Evolutionary conservation across 2,329 filamentous ascomycete species (phyloP).

Genomic region (Claviceps digitariae): DNA sequence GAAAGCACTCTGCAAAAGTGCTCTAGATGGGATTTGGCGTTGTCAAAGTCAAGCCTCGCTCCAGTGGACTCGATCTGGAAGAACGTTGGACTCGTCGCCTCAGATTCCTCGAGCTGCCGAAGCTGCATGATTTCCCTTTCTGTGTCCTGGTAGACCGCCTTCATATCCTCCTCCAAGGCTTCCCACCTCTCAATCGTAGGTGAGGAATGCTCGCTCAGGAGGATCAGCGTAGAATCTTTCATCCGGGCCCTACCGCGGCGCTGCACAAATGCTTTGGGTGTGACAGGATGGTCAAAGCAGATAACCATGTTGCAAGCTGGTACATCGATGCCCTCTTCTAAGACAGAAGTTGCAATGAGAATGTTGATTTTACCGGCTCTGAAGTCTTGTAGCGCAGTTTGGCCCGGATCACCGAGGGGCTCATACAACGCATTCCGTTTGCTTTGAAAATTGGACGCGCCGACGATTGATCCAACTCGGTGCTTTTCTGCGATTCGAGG

Average conservation of each 20-base stretch:
- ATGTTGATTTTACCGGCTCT: constrained; percentile 40
- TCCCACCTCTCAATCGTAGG: constrained; percentile 40
- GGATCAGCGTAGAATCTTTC: constrained; percentile 34
- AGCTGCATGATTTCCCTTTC: constrained; percentile 34
- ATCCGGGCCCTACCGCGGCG: constrained; percentile 39
- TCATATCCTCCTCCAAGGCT: constrained; percentile 59
- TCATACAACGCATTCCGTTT: constrained; percentile 29
- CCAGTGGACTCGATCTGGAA: constrained; percentile 31
- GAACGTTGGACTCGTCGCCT: constrained; percentile 10
- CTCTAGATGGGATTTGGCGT: constrained; percentile 61
- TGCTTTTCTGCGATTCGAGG: constrained; percentile 33
- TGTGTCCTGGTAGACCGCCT: constrained; percentile 52
- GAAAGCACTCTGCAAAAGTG: constrained; percentile 64
- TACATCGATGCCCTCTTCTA: constrained; percentile 57
- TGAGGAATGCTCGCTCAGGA: constrained; percentile 25
- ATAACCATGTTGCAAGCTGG: constrained; percentile 49
- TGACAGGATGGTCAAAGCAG: constrained; percentile 37
- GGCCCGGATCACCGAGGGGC: constrained; percentile 18
- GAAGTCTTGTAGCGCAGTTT: constrained; percentile 31
- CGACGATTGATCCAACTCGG: constrained; percentile 40
- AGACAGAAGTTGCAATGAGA: constrained; percentile 47
- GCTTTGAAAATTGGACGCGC: constrained; percentile 27
- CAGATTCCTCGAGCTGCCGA: constrained; percentile 32
- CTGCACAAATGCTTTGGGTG: constrained; percentile 45
- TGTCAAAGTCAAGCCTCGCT: constrained; percentile 58